A percentile compares a stretch with the other conserved stretches of the same genome.
phyloP scores from a whole-genome alignment of 176 grass and related monocot genomes.

The Eragrostis nindensis region DNA sequence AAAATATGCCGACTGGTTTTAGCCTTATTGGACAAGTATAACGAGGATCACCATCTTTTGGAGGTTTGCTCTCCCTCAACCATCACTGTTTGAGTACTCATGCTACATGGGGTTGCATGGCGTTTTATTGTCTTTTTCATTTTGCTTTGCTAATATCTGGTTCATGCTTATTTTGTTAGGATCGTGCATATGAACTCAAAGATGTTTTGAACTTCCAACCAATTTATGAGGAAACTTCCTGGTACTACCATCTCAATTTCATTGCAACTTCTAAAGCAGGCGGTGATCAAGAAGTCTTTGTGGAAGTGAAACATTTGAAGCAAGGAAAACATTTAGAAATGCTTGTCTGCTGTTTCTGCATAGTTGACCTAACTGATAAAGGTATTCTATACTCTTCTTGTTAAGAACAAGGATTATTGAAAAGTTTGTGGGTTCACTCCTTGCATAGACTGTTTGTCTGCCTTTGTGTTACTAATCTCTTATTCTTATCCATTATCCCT shows the following conservation, averaged over 20 bases:
- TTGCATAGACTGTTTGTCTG: neutral
- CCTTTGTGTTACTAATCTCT: neutral
- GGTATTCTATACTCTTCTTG: neutral
- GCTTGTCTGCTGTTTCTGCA: constrained; percentile 16
- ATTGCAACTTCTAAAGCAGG: constrained; percentile 29
- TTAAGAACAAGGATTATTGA: constrained; percentile 11
- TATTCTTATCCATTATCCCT: neutral
- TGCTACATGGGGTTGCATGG: neutral
- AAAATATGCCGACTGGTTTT: neutral
- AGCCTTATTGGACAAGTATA: constrained; percentile 29
- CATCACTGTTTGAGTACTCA: neutral
- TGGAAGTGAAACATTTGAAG: neutral
- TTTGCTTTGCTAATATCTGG: neutral
- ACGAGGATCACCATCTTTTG: constrained; percentile 26
- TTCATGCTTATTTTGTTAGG: constrained; percentile 15
- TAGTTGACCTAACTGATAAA: neutral
- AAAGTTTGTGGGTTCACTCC: neutral
- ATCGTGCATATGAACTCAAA: constrained; percentile 26
- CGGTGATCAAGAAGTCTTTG: constrained; percentile 25
- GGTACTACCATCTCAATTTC: constrained; percentile 41
- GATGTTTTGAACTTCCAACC: constrained; percentile 12
- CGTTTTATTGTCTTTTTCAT: neutral
- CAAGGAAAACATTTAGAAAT: neutral
- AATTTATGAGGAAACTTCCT: neutral
- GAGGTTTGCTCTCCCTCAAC: neutral